Evolutionary conservation across 331 rosid species (phyloP).

Genomic region (Prunus yedoensis): DNA sequence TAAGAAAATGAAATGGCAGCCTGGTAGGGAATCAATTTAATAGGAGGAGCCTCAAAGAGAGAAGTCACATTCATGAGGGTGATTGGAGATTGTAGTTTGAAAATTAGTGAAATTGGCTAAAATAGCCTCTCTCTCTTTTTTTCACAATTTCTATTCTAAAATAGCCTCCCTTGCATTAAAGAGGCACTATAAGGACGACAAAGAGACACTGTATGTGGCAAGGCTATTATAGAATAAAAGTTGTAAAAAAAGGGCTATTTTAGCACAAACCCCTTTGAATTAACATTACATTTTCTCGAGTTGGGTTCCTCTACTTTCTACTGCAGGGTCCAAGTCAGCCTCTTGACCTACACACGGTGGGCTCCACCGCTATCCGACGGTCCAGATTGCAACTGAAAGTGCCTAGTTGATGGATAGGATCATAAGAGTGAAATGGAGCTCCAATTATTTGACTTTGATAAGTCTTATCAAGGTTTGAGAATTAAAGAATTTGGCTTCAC

Average conservation of each 20-base stretch:
- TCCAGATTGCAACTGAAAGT: conserved; percentile 22
- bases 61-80: conserved; percentile 37
- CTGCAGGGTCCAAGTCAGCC: conserved; percentile 41
- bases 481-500: conserved; percentile 14
- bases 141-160: no score
- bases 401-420: conserved; percentile 27
- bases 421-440: conserved; percentile 11
- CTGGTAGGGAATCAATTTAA: conserved; percentile 76
- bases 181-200: no score
- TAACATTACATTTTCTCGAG: conserved; percentile 41
- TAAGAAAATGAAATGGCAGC: conserved; percentile 63
- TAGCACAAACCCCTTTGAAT: conserved; percentile 9
- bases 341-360: conserved; percentile 35
- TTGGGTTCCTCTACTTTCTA: conserved; percentile 23
- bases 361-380: conserved; percentile 32
- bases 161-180: no score
- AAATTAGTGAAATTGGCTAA: no score
- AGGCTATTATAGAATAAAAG: no score
- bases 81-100: conserved; percentile 43
- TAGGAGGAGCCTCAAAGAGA: conserved; percentile 40
- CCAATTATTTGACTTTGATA: conserved; percentile 37
- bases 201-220: no score
- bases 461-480: conserved; percentile 30
- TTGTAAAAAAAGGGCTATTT: no score
- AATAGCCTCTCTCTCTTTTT: no score